Evolutionary conservation across 2,329 filamentous ascomycete genomes (phyloP), one percentile per base, ranked within the genome.

Genomic region (Alternaria sp.): DNA sequence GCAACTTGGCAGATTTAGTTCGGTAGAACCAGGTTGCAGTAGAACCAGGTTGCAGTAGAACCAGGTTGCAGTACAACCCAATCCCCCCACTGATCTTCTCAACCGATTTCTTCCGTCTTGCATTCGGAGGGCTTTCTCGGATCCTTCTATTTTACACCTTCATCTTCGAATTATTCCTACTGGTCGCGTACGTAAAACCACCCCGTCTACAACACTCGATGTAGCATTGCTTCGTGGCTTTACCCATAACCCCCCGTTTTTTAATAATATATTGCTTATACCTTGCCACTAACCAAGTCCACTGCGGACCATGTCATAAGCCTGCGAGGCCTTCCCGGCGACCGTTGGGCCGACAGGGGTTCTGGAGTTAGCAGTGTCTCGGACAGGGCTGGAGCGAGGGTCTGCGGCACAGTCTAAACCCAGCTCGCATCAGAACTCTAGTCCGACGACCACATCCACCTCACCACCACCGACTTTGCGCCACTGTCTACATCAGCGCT

Each of bases 401-500:
- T 68, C 66, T 71, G 69, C 69, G 66, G 67, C 68, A 67, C 61
- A 62, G 33, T 50, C 60, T 67, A 71, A 71, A 71, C 68, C 67
- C 56, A 66, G 63, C 62, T 54, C 62, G 68, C 68, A 70, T 70
- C 68, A 71, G 68, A 71, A 70, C 67, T 60, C 61, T 66, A 61
- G 61, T 63, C 67, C 44, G 52, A 65, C 44, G 52, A 65, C 67
- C 52, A 64, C 61, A 26, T 49, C 57, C 41, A 69, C 69, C 63
- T 69, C 69, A 68, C 64, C 61, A 70, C 59, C 51, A 65, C 59
- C 60, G 57, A 63, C 37, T 54, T 42, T 54, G 56, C 53, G 36
- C 60, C 60, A 52, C 54, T 54, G 49, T 54, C 46, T 51, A 60
- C 50, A 49, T 49, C 59, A 56, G 57, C 52, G 55, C 65, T 58